Percentiles rank a stretch among this genome's conserved stretches.
These are phyloP conservation scores for Bullera alba DNA, from an alignment of 768 basidiomycete species.

Conservation along the genomic window DNA sequence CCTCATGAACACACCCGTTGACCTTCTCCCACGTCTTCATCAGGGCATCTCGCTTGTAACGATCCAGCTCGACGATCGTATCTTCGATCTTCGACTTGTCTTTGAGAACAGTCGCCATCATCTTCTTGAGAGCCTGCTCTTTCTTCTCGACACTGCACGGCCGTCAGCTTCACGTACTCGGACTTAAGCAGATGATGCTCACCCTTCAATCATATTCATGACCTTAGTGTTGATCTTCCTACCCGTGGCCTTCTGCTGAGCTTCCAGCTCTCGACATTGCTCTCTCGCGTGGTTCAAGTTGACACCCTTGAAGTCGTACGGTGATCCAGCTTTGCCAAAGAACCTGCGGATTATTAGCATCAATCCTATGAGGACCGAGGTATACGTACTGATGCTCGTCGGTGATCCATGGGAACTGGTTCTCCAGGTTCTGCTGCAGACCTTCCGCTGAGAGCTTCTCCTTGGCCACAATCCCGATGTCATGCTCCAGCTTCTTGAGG, in stretches of 20 bases:
- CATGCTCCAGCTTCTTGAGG: slow-evolving; percentile 64
- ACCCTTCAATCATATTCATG: slow-evolving; percentile 93
- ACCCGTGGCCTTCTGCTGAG: slow-evolving; percentile 76
- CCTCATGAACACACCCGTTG: slow-evolving; percentile 58
- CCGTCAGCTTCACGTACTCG: not conserved
- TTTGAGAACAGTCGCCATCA: slow-evolving; percentile 74
- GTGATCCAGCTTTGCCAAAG: slow-evolving; percentile 73
- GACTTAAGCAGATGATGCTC: slow-evolving; percentile 28
- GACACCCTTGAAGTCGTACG: slow-evolving; percentile 68
- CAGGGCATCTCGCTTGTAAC: slow-evolving; percentile 87
- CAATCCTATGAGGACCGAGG: not conserved
- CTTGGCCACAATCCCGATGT: slow-evolving; percentile 57
- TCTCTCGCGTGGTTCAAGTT: slow-evolving; percentile 59
- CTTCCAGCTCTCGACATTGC: slow-evolving; percentile 67
- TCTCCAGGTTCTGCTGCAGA: slow-evolving; percentile 61
- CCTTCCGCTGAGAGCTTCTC: slow-evolving; percentile 58
- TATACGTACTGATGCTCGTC: slow-evolving; percentile 74
- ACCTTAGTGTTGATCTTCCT: slow-evolving; percentile 94
- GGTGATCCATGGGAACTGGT: slow-evolving; percentile 76
- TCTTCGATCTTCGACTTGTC: slow-evolving; percentile 93
- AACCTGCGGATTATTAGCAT: slow-evolving; percentile 50
- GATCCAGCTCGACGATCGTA: slow-evolving; percentile 85
- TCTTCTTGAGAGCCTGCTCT: slow-evolving; percentile 77
- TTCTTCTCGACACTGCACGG: slow-evolving; percentile 77
- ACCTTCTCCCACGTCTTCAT: slow-evolving; percentile 96